Evolutionary conservation across 768 basidiomycete genomes (phyloP), one percentile per base, ranked within the genome.

Genomic region (Lactarius deliciosus): DNA sequence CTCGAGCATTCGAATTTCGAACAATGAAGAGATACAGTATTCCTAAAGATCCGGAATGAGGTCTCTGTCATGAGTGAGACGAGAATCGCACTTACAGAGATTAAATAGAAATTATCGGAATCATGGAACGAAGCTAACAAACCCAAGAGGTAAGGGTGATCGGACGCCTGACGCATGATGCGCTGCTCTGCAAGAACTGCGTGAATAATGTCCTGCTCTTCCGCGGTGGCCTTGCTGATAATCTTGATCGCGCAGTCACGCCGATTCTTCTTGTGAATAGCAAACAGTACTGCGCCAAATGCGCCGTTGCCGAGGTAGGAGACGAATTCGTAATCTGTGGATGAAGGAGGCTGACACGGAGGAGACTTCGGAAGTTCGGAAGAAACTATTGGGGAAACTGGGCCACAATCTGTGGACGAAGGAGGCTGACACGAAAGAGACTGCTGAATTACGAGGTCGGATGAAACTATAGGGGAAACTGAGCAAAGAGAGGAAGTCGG

Each of bases 51-150:
- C 56, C 18, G 41, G 28, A 22, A 57, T 30, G 36, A 63, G 50
- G 36, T 32, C 8, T 32, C 1, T 30, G 20, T 7, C 25, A 0
- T n/a, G 41, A 3, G 47, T 13, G 32, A 2, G 50, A 38, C 10
- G 28, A 9, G 13, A 57, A n/a, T 18, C 38, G 16, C 5, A 54
- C 72, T 34, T 65, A 75, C 75, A 22, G 72, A 72, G 2, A 74
- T 62, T 10, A 76, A 34, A 55, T 74, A 74, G 45, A 64, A 73
- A 40, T 73, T 70, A 2, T 57, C 41, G 5, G 20, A 10, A 55
- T 74, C 73, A 20, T 70, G 58, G 68, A 71, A 76, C 3, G 72
- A 72, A 1, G 74, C 75, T 32, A 72, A 57, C n/a, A 76, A 64
- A 0, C 69, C 64, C 32, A 74, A 38, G 6, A 74, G 38, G 38